Percentiles rank a stretch among this genome's conserved stretches.
phyloP scores from a whole-genome alignment of 2,329 filamentous ascomycete genomes.

The Aspergillus alliaceus region DNA sequence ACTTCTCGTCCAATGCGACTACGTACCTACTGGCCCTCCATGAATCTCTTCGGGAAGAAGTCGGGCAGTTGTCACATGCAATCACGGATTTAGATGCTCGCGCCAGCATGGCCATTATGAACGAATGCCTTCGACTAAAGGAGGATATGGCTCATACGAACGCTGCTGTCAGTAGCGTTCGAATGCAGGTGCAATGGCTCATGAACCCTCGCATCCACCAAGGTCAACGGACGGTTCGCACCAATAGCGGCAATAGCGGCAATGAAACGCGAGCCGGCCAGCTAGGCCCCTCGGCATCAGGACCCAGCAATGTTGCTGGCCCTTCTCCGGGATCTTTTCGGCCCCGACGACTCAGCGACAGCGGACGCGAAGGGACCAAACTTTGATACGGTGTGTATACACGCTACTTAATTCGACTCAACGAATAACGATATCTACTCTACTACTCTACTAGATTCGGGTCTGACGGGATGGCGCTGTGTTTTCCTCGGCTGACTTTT shows the following conservation, averaged over 20 bases:
- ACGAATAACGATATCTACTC: slow-evolving; percentile 5
- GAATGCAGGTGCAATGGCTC: slow-evolving; percentile 64
- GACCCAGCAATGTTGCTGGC: slow-evolving; percentile 25
- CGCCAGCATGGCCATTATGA: slow-evolving; percentile 62
- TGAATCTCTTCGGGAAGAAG: slow-evolving; percentile 61
- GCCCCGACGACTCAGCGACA: slow-evolving; percentile 40
- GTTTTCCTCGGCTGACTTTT: neutral
- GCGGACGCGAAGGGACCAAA: slow-evolving; percentile 44
- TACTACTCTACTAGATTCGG: neutral
- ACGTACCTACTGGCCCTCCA: slow-evolving; percentile 62
- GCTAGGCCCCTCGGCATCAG: slow-evolving; percentile 23
- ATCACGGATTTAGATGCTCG: slow-evolving; percentile 61
- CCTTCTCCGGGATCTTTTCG: slow-evolving; percentile 25
- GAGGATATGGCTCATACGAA: slow-evolving; percentile 64
- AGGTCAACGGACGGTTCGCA: slow-evolving; percentile 27
- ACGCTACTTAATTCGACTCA: neutral
- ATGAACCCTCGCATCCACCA: slow-evolving; percentile 57
- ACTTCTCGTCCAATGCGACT: slow-evolving; percentile 41
- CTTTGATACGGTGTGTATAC: slow-evolving; percentile 14
- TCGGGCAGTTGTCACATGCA: slow-evolving; percentile 54
- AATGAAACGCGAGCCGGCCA: slow-evolving; percentile 16
- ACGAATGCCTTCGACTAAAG: slow-evolving; percentile 61
- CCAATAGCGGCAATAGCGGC: slow-evolving; percentile 13
- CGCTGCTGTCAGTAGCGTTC: slow-evolving; percentile 58
- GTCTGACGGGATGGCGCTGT: neutral